A percentile compares a stretch with the other conserved stretches of the same genome.
These are phyloP conservation scores for Phytopythium aichiense DNA, from an alignment of 352 stramenopile genomes.

Conservation along the genomic window DNA sequence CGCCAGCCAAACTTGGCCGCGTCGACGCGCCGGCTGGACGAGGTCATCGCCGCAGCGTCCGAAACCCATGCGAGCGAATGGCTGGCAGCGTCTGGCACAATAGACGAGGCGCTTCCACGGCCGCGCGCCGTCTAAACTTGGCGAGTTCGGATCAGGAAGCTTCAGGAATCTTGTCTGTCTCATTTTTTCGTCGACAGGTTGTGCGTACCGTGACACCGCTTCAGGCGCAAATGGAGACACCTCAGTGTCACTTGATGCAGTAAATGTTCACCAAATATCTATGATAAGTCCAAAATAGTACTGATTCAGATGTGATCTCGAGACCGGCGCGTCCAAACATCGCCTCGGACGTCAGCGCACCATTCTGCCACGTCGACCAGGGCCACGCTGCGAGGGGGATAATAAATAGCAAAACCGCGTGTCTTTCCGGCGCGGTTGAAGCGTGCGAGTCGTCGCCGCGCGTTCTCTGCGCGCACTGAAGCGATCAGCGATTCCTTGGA, in stretches of 20 bases:
- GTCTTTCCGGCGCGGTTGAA: constrained; percentile 5
- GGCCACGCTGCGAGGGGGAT: not conserved
- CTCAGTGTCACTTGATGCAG: not conserved
- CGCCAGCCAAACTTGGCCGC: not conserved
- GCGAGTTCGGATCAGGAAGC: not conserved
- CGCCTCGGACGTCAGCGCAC: not conserved
- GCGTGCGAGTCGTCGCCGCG: constrained; percentile 1
- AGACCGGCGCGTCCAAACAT: constrained; percentile 1
- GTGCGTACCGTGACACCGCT: not conserved
- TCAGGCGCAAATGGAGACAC: not conserved
- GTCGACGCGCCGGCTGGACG: not conserved
- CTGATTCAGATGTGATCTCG: not conserved
- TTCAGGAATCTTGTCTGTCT: constrained; percentile 8
- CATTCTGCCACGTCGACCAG: not conserved
- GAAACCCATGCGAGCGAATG: not conserved
- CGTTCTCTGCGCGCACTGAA: not conserved
- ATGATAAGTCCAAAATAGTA: not conserved
- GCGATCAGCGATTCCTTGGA: not conserved
- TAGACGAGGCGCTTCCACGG: not conserved
- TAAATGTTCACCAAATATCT: not conserved
- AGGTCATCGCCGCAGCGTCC: not conserved
- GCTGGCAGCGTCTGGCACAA: not conserved
- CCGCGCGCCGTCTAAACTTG: not conserved
- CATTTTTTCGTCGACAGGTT: constrained; percentile 1
- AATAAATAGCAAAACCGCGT: not conserved